Evolutionary conservation across 108 stramenopile genomes (phyloP), one percentile per base, ranked within the genome.

Genomic region (Skeletonema potamos): DNA sequence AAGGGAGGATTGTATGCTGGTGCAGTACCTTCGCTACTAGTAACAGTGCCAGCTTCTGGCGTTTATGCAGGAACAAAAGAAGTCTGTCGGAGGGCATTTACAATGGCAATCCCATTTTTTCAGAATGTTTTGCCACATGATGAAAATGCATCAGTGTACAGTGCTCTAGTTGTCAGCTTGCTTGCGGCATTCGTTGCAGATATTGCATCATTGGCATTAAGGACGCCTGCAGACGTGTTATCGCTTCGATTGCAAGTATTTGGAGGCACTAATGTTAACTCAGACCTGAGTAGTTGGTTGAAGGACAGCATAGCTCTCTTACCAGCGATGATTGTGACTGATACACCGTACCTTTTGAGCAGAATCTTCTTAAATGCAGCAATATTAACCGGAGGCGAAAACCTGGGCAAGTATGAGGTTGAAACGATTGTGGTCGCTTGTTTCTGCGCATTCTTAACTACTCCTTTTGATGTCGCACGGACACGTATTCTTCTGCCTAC

Each of bases 401-500:
- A 79, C 62, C 68, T 95, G 33, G 82, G 81, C 12, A 72, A 68
- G n/a, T 92, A 95, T 62, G 89, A 90, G 15, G 58, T 85, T 1
- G 82, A 81, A 26, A 85, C 81, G 12, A 74, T 92, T 46, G 51
- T 48, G 12, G 76, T 83, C 6, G 91, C 93, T 10, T 74, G 87
- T 17, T 26, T 90, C 0, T 88, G 87, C 37, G 89, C 88, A 28
- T 69, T 89, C 20, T 62, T 92, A 59, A 95, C 91, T 9, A 95
- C 93, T 32, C 93, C 93, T 18, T 95, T 95, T 70, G 93, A 95
- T 69, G 93, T 95, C 9, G 91, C 85, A 7, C 51, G 88, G 24
- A 95, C 91, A 7, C 76, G 91, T 0, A 92, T 95, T 28, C 62
- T 95, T 20, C 44, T 92, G 36, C 89, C 88, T 12, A 70, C 67